These are phyloP conservation scores for Pseudopyricularia cyperi DNA, from an alignment of 2,329 filamentous ascomycete species.

Conservation along the genomic window DNA sequence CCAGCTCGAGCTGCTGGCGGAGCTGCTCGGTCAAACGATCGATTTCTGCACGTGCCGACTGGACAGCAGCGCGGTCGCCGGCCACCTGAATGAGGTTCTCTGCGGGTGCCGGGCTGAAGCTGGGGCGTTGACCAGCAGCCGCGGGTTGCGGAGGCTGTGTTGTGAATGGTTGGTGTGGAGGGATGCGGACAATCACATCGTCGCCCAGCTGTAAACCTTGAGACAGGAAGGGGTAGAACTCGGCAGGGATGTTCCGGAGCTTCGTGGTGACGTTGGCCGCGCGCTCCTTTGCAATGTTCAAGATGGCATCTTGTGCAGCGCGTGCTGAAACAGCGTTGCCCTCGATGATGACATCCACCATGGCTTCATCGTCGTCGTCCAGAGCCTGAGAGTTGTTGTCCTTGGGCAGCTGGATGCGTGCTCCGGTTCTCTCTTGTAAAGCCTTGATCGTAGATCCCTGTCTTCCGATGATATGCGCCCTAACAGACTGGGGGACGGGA, in stretches of 20 bases:
- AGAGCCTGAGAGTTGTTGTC: conserved; percentile 40
- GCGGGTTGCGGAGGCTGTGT: conserved; percentile 52
- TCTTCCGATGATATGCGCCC: conserved; percentile 86
- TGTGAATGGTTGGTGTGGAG: conserved; percentile 67
- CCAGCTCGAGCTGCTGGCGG: conserved; percentile 59
- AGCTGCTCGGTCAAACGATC: conserved; percentile 69
- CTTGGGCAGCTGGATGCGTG: conserved; percentile 80
- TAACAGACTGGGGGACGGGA: conserved; percentile 68
- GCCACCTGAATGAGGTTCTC: conserved; percentile 73
- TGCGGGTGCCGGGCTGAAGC: conserved; percentile 56
- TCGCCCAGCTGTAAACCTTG: conserved; percentile 33
- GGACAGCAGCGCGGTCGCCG: conserved; percentile 73
- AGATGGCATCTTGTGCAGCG: conserved; percentile 70
- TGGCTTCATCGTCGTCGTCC: conserved; percentile 68
- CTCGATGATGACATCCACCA: conserved; percentile 77
- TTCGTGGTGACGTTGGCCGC: conserved; percentile 71
- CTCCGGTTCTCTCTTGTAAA: conserved; percentile 80
- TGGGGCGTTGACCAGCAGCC: conserved; percentile 48
- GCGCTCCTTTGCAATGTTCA: conserved; percentile 77
- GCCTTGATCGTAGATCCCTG: conserved; percentile 81
- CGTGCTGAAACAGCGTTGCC: conserved; percentile 82
- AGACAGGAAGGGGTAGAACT: conserved; percentile 92
- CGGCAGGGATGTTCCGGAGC: conserved; percentile 71
- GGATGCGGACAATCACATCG: conserved; percentile 63
- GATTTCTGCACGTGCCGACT: conserved; percentile 66